Evolutionary conservation across 106 monocot genomes (phyloP).

Genomic region (Dendrobium huoshanense): DNA sequence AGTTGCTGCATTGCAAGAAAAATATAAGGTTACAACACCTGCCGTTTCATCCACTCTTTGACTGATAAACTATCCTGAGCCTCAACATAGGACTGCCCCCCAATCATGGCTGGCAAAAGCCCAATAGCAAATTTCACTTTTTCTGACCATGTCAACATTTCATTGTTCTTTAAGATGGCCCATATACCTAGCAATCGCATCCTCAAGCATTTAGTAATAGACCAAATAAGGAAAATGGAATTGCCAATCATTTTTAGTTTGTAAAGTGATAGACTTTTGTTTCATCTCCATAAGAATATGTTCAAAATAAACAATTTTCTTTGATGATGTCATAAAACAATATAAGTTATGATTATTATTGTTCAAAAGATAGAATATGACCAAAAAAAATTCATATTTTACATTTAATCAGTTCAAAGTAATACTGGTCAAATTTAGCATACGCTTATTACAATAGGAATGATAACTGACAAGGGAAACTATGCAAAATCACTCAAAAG

Average conservation of each 20-base stretch:
- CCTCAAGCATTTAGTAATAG: not conserved
- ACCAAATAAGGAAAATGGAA: not conserved
- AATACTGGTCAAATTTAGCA: not conserved
- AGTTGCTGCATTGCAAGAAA: not conserved
- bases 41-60: conserved; percentile 90
- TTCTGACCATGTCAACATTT: conserved; percentile 98
- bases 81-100: conserved; percentile 96
- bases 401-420: not conserved
- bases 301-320: not conserved
- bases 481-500: not conserved
- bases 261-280: not conserved
- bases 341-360: too few species aligned
- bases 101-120: conserved; percentile 86
- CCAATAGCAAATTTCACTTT: conserved; percentile 94
- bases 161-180: conserved; percentile 94
- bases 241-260: too few species aligned
- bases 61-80: conserved; percentile 91
- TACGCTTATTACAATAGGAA: not conserved
- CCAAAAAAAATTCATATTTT: too few species aligned
- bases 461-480: not conserved
- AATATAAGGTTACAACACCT: conserved; percentile 29
- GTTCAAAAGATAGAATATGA: too few species aligned
- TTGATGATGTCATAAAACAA: not conserved
- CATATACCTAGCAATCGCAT: conserved; percentile 62
- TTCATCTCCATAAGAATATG: too few species aligned